Conservation (phyloP, 2,329 filamentous ascomycete genomes). For the Aspergillus vadensis region DNA sequence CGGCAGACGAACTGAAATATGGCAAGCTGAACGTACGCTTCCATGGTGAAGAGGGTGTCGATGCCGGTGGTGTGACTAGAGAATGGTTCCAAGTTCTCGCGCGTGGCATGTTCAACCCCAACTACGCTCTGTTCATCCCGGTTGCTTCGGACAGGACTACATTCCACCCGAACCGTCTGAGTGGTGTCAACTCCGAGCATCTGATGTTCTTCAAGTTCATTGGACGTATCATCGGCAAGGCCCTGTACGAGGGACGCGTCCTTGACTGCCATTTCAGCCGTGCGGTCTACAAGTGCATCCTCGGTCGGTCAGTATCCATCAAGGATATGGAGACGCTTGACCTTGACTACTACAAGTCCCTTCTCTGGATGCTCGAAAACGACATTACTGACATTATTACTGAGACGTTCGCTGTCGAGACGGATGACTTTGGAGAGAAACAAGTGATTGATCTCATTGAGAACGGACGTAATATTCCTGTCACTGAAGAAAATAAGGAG, state of each 20-base stretch:
- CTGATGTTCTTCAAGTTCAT: constrained; percentile 99
- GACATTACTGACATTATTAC: constrained; percentile 98
- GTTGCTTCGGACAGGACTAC: constrained; percentile 97
- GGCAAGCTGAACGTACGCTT: constrained; percentile 98
- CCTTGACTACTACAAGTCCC: constrained; percentile 97
- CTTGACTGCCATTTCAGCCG: constrained; percentile 98
- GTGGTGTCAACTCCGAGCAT: constrained; percentile 92
- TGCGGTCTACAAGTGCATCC: constrained; percentile 96
- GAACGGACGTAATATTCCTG: constrained; percentile 85
- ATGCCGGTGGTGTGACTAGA: constrained; percentile 93
- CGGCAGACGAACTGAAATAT: constrained; percentile 96
- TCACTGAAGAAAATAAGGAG: constrained; percentile 98
- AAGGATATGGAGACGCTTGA: constrained; percentile 99
- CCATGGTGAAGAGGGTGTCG: constrained; percentile 95
- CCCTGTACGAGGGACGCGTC: constrained; percentile 91
- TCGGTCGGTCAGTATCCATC: constrained; percentile 91
- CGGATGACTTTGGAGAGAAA: constrained; percentile 89
- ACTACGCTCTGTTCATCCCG: constrained; percentile 94
- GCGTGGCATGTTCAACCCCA: constrained; percentile 97
- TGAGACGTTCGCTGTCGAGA: constrained; percentile 92
- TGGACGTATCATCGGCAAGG: constrained; percentile 96
- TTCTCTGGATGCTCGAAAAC: constrained; percentile 98
- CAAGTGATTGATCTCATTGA: constrained; percentile 83
- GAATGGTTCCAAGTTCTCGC: constrained; percentile 99
- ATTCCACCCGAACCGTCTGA: constrained; percentile 96